These are phyloP conservation scores for Panicum miliaceum DNA, from an alignment of 176 grass and related monocot genomes.

Conservation along the genomic window DNA sequence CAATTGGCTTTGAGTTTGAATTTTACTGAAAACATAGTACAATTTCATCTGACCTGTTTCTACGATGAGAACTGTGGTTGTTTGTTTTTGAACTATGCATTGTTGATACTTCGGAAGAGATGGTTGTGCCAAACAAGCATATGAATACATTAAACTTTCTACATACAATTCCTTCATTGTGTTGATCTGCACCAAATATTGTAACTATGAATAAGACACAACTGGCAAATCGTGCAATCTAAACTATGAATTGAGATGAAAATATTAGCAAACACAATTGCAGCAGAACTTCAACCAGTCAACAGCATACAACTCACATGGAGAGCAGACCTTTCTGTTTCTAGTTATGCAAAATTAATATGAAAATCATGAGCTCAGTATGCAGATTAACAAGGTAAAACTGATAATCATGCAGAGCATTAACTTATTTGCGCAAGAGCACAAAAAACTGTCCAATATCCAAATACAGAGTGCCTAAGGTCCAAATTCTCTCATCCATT, in stretches of 20 bases:
- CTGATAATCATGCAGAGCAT: conserved; percentile 4
- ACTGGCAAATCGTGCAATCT: neutral
- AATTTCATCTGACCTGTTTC: neutral
- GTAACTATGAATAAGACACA: too few species aligned
- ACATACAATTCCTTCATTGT: neutral
- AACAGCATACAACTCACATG: too few species aligned
- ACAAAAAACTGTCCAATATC: conserved; percentile 9
- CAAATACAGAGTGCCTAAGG: conserved; percentile 33
- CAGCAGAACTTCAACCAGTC: too few species aligned
- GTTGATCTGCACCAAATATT: neutral
- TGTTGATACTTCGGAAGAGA: neutral
- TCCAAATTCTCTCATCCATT: conserved; percentile 26
- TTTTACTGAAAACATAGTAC: neutral
- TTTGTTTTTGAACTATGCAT: neutral
- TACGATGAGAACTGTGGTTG: too few species aligned
- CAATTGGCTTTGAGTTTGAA: neutral
- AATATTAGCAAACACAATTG: too few species aligned
- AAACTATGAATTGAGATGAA: too few species aligned
- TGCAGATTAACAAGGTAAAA: neutral
- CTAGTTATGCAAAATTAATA: neutral
- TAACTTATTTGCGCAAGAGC: conserved; percentile 46
- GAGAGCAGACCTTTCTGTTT: too few species aligned
- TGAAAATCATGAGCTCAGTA: neutral
- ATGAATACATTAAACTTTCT: too few species aligned
- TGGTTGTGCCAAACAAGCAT: too few species aligned